Evolutionary conservation across 2,329 filamentous ascomycete species (phyloP).

Genomic region (Phialophora chinensis): DNA sequence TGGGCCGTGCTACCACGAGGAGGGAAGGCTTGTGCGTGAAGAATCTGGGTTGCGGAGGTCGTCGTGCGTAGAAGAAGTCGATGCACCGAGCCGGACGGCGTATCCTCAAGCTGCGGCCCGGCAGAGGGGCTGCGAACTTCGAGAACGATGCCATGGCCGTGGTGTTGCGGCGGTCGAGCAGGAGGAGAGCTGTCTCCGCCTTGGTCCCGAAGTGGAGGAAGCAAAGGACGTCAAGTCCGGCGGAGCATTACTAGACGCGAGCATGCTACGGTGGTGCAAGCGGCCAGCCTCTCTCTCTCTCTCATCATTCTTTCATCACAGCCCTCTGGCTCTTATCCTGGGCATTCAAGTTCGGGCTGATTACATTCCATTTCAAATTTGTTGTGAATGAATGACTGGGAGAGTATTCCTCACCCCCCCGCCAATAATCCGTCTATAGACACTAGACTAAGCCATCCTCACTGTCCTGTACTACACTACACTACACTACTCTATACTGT

Average conservation of each 20-base stretch:
- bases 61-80: conserved; percentile 32
- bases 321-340: too few relatives aligned
- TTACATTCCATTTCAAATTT: too few relatives aligned
- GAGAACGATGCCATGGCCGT: conserved; percentile 10
- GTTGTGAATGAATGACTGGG: too few relatives aligned
- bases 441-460: background rate
- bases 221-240: background rate
- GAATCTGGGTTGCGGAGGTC: conserved; percentile 48
- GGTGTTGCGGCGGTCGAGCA: background rate
- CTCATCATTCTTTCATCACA: too few relatives aligned
- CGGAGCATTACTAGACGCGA: background rate
- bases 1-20: conserved; percentile 56
- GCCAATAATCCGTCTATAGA: background rate
- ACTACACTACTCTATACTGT: background rate
- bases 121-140: conserved; percentile 8
- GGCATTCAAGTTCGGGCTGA: too few relatives aligned
- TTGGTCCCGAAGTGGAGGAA: background rate
- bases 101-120: conserved; percentile 17
- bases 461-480: background rate
- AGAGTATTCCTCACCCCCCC: too few relatives aligned
- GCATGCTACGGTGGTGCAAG: background rate
- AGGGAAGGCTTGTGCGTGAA: conserved; percentile 65
- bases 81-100: conserved; percentile 5
- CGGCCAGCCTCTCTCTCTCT: too few relatives aligned
- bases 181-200: background rate